Base-by-base conservation (phyloP, 768 basidiomycete species). In the Porpolomopsis calyptriformis region DNA sequence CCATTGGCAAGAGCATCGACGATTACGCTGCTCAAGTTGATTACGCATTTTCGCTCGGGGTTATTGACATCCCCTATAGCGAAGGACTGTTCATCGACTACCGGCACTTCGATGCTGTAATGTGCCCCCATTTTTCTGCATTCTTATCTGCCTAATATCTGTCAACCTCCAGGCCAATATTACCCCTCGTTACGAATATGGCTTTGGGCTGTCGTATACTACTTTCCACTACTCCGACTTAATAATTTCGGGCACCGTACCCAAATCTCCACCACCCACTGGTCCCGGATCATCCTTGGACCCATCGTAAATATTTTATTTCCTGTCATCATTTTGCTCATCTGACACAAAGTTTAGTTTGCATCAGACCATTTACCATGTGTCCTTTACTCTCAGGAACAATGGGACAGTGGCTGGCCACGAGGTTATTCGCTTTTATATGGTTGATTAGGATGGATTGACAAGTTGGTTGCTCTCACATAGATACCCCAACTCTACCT, bases 191-290 rank as follows among this genome's bases (percentile, higher is more conserved):
- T 90, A 78, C 56, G 86, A 88, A 57, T 97, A 96, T 59, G 92
- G 92, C 4, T 93, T 81, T 59, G 92, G 92, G 0, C 59, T 93
- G 56, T 84, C 80, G 46, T 97, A 96, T 66, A 83, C 92, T 33
- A 73, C 64, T 1, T 97, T 93, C 60, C 61, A 73, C 26, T 93
- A 89, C 59, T 76, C 70, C 37, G 4, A 20, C 2, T 29, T 43
- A 27, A 33, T 18, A 11, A 33, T 43, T 5, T 43, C 42, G 7
- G 42, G 42, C 29, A 31, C 42, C 8, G 42, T 43, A n/a, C 42
- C 42, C 2, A 43, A 24, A 4, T 9, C 26, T 6, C 69, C 80
- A 1, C 71, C 70, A 5, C 74, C 77, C 1, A 69, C 70, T 18
- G 74, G 58, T 0, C 66, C 73, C 43, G 83, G 85, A 8, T 77